Evolutionary conservation across 2,329 filamentous ascomycete species (phyloP).

Genomic region (Teratosphaeria destructans): DNA sequence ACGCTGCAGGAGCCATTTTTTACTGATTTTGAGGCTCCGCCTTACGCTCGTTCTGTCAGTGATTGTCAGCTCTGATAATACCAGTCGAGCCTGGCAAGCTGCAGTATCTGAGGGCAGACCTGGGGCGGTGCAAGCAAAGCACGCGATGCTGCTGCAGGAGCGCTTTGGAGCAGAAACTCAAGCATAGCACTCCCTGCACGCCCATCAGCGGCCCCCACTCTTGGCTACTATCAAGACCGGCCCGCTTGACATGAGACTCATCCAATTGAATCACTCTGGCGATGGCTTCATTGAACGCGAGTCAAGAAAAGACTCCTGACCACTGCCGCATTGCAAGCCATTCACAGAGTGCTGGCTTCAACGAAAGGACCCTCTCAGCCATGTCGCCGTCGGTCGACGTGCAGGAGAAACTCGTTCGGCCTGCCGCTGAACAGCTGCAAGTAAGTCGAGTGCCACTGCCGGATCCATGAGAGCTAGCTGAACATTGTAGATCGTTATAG

Average conservation of each 20-base stretch:
- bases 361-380: neutral
- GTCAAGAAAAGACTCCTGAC: neutral
- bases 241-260: neutral
- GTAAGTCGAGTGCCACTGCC: neutral
- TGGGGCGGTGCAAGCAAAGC: neutral
- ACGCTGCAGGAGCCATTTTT: neutral
- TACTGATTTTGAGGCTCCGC: neutral
- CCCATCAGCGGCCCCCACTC: neutral
- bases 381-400: neutral
- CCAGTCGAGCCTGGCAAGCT: neutral
- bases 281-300: neutral
- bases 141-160: neutral
- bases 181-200: neutral
- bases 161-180: neutral
- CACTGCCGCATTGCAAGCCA: neutral
- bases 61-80: neutral
- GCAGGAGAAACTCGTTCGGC: neutral
- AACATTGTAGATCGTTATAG: neutral
- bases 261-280: neutral
- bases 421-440: neutral
- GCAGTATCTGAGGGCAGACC: neutral
- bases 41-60: neutral
- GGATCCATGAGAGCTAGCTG: neutral
- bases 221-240: neutral
- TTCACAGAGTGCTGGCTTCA: neutral